These are phyloP conservation scores for Candida tropicalis DNA, from an alignment of 1,139 yeast genomes.

Conservation along the genomic window DNA sequence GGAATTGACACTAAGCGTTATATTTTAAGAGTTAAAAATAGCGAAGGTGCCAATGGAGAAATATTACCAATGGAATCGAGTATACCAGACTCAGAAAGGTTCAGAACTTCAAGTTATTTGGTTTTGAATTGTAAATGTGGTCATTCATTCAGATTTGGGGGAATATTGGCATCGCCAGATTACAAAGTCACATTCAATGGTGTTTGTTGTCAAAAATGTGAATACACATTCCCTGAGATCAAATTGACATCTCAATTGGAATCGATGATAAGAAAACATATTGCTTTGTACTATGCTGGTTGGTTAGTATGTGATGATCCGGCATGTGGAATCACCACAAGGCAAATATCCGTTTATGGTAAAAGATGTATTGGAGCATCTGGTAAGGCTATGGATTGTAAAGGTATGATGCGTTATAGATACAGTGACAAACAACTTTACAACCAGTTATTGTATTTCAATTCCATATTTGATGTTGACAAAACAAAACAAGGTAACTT, in stretches of 20 bases:
- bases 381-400: slow-evolving; percentile 69
- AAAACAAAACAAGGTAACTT: slow-evolving; percentile 63
- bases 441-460: slow-evolving; percentile 81
- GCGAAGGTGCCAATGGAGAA: slow-evolving; percentile 41
- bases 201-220: slow-evolving; percentile 67
- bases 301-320: slow-evolving; percentile 85
- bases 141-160: slow-evolving; percentile 65
- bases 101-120: slow-evolving; percentile 62
- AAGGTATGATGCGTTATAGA: slow-evolving; percentile 79
- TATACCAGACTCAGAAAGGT: slow-evolving; percentile 80
- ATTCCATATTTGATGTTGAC: slow-evolving; percentile 79
- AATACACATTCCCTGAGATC: slow-evolving; percentile 50
- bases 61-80: slow-evolving; percentile 81
- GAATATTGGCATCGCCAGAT: slow-evolving; percentile 63
- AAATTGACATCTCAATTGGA: slow-evolving; percentile 76
- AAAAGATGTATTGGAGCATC: slow-evolving; percentile 73
- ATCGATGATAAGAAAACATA: slow-evolving; percentile 63
- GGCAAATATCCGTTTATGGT: slow-evolving; percentile 90
- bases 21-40: slow-evolving; percentile 47
- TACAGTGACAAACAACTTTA: slow-evolving; percentile 82
- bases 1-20: slow-evolving; percentile 77
- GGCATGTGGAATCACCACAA: slow-evolving; percentile 77
- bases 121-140: slow-evolving; percentile 68
- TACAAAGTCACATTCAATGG: slow-evolving; percentile 69
- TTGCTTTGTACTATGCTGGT: slow-evolving; percentile 79